These are phyloP conservation scores for Mucor indicus DNA, from an alignment of 371 early-diverging fungal genomes.

Conservation along the genomic window DNA sequence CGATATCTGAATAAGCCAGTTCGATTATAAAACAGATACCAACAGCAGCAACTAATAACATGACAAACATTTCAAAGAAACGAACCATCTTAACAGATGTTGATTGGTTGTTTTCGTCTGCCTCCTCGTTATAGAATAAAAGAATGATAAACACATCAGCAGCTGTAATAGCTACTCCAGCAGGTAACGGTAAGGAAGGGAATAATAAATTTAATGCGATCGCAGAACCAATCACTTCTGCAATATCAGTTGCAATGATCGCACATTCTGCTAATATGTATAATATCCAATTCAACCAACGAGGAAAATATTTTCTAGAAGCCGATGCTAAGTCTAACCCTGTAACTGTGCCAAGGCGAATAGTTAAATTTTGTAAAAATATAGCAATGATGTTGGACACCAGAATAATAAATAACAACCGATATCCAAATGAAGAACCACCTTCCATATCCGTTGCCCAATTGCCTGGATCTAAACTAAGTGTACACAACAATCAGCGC, in stretches of 20 bases:
- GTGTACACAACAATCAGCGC: background rate
- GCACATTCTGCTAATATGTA: slow-evolving; percentile 74
- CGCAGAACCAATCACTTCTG: slow-evolving; percentile 85
- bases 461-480: slow-evolving; percentile 71
- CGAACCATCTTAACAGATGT: slow-evolving; percentile 49
- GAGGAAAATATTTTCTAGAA: slow-evolving; percentile 58
- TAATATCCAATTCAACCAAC: slow-evolving; percentile 55
- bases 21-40: slow-evolving; percentile 68
- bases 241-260: slow-evolving; percentile 75
- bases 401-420: slow-evolving; percentile 69
- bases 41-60: slow-evolving; percentile 65
- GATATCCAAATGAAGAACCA: slow-evolving; percentile 76
- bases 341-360: slow-evolving; percentile 77
- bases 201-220: slow-evolving; percentile 82
- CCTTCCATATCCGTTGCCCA: slow-evolving; percentile 75
- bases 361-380: slow-evolving; percentile 72
- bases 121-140: slow-evolving; percentile 58
- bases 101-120: slow-evolving; percentile 32
- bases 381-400: slow-evolving; percentile 77
- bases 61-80: slow-evolving; percentile 67
- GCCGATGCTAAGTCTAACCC: slow-evolving; percentile 73
- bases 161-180: slow-evolving; percentile 79
- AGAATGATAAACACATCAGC: slow-evolving; percentile 76
- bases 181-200: slow-evolving; percentile 60
- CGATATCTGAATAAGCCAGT: slow-evolving; percentile 58